Evolutionary conservation across 495 filamentous ascomycete species (phyloP).

Genomic region (Talaromyces liani): DNA sequence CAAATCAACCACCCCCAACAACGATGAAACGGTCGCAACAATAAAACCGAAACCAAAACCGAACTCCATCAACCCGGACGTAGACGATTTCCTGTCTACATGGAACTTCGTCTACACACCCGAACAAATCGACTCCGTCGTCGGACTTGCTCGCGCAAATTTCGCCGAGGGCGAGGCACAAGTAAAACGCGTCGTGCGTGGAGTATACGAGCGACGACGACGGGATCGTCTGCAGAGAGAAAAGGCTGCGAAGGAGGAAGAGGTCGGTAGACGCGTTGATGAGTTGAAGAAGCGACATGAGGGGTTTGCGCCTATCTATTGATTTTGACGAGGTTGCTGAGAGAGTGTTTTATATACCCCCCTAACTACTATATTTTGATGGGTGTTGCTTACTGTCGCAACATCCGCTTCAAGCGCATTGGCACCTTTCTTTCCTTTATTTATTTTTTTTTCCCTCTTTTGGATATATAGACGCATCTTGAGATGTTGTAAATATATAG

Average conservation of each 20-base stretch:
- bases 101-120: conserved; percentile 97
- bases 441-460: background rate
- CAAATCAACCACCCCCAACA: conserved; percentile 15
- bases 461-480: background rate
- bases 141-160: conserved; percentile 77
- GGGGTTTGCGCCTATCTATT: conserved; percentile 21
- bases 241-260: conserved; percentile 33
- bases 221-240: conserved; percentile 55
- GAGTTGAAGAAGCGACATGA: conserved; percentile 31
- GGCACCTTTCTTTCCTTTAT: background rate
- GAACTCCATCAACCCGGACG: conserved; percentile 69
- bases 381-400: background rate
- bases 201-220: conserved; percentile 90
- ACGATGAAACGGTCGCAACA: conserved; percentile 12
- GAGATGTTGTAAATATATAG: background rate
- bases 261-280: conserved; percentile 34
- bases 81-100: conserved; percentile 78
- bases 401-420: background rate
- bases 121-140: conserved; percentile 72
- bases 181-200: conserved; percentile 69
- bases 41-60: conserved; percentile 41
- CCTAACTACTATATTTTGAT: background rate
- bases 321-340: background rate
- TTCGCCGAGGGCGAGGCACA: conserved; percentile 72
- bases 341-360: background rate